These are phyloP conservation scores for Xylariaceae sp. DNA, from an alignment of 2,329 filamentous ascomycete genomes.

Conservation along the genomic window DNA sequence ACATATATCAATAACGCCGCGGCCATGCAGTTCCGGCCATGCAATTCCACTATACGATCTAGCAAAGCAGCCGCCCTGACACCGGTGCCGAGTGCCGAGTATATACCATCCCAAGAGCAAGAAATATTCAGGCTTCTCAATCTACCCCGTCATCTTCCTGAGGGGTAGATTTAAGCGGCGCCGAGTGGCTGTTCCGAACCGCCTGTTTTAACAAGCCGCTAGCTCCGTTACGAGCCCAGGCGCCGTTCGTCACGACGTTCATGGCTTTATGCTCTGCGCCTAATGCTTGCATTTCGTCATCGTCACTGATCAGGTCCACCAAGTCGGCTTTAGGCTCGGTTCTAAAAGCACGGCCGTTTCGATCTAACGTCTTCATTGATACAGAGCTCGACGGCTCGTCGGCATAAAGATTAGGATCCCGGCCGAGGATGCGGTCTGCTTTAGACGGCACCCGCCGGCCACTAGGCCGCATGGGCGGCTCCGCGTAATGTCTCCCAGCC, in stretches of 20 bases:
- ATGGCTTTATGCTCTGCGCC: constrained; percentile 39
- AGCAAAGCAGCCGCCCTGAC: not conserved
- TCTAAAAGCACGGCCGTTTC: constrained; percentile 41
- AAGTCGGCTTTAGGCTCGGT: too few relatives aligned
- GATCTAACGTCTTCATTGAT: constrained; percentile 46
- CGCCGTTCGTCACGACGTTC: constrained; percentile 40
- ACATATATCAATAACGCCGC: too few relatives aligned
- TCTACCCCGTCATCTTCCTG: constrained; percentile 20
- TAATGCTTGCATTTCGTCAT: constrained; percentile 32
- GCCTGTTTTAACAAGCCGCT: constrained; percentile 33
- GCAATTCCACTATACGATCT: not conserved
- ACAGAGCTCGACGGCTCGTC: constrained; percentile 44
- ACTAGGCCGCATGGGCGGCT: constrained; percentile 21
- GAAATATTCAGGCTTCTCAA: not conserved
- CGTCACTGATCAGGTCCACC: constrained; percentile 29
- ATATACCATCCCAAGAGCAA: not conserved
- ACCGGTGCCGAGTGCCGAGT: not conserved
- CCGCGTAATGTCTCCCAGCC: constrained; percentile 35
- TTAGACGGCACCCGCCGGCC: constrained; percentile 47
- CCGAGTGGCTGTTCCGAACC: constrained; percentile 14
- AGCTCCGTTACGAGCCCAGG: constrained; percentile 36
- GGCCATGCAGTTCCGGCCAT: constrained; percentile 12
- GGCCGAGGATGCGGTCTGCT: constrained; percentile 55
- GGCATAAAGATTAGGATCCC: constrained; percentile 52
- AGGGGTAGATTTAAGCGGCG: constrained; percentile 10